A percentile compares a stretch with the other conserved stretches of the same genome.
These are phyloP conservation scores for Limonium bicolor DNA, from an alignment of 148 eudicot genomes.

Conservation along the genomic window DNA sequence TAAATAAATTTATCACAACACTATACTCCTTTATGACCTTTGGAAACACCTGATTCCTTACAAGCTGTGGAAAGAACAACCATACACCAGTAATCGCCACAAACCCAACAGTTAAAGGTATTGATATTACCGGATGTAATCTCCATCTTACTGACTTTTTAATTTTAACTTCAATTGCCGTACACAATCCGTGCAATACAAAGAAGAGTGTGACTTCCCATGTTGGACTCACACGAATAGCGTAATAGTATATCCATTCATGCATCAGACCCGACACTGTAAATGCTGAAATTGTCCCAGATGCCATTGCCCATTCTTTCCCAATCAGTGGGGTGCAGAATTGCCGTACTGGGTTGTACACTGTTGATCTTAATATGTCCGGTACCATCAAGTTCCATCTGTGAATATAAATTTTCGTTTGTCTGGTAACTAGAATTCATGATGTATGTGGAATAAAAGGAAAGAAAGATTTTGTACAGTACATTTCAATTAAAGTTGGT, in stretches of 20 bases:
- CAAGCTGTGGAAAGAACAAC: slow-evolving; percentile 42
- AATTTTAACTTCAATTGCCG: slow-evolving; percentile 20
- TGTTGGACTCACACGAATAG: slow-evolving; percentile 35
- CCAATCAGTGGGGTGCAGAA: slow-evolving; percentile 7
- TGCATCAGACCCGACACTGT: slow-evolving; percentile 54
- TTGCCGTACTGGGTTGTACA: slow-evolving; percentile 22
- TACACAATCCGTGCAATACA: slow-evolving; percentile 32
- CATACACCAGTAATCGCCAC: slow-evolving; percentile 33
- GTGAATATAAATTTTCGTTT: not conserved
- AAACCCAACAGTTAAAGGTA: slow-evolving; percentile 31
- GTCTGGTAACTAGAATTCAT: not conserved
- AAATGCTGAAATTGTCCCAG: slow-evolving; percentile 21
- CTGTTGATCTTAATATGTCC: slow-evolving; percentile 26
- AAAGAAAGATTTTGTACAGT: not conserved
- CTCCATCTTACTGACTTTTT: slow-evolving; percentile 22
- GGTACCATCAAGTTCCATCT: slow-evolving; percentile 64
- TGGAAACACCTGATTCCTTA: slow-evolving; percentile 22
- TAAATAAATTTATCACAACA: slow-evolving; percentile 16
- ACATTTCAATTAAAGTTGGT: not conserved
- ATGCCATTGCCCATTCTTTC: slow-evolving; percentile 3
- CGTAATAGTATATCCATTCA: slow-evolving; percentile 28
- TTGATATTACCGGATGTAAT: slow-evolving; percentile 21
- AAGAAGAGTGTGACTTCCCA: slow-evolving; percentile 65
- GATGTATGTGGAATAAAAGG: too few species aligned
- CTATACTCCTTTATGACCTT: slow-evolving; percentile 23